These are phyloP conservation scores for Pseudozyma thailandica DNA, from an alignment of 1,284 basidiomycete genomes.

Conservation along the genomic window DNA sequence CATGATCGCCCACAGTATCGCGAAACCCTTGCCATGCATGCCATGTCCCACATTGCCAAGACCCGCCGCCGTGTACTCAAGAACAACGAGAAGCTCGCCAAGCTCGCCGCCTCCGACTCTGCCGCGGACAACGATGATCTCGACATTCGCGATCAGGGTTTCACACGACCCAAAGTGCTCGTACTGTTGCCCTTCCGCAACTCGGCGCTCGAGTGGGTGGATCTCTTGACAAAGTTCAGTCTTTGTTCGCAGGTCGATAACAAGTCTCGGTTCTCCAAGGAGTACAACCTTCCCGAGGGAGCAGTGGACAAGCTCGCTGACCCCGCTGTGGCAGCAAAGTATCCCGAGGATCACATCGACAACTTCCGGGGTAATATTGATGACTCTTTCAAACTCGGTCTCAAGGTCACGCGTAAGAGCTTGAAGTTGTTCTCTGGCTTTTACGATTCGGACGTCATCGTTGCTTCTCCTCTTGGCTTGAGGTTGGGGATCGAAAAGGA, in stretches of 20 bases:
- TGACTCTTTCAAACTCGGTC: constrained; percentile 90
- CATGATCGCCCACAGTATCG: constrained; percentile 40
- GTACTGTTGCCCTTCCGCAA: constrained; percentile 92
- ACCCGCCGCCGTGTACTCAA: constrained; percentile 91
- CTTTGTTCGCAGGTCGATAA: constrained; percentile 71
- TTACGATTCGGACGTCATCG: constrained; percentile 88
- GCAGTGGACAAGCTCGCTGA: constrained; percentile 82
- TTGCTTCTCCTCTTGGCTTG: constrained; percentile 92
- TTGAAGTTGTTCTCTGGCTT: constrained; percentile 88
- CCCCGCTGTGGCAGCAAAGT: constrained; percentile 72
- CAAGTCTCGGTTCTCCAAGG: constrained; percentile 79
- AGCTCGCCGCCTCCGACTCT: constrained; percentile 68
- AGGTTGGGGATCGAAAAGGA: constrained; percentile 94
- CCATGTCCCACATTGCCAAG: constrained; percentile 71
- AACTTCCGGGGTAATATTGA: constrained; percentile 97
- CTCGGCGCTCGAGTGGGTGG: constrained; percentile 80
- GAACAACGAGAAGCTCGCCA: constrained; percentile 85
- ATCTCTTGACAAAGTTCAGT: constrained; percentile 46
- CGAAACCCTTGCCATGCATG: constrained; percentile 52
- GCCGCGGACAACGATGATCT: constrained; percentile 52
- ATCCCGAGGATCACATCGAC: constrained; percentile 88
- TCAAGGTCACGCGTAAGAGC: constrained; percentile 91
- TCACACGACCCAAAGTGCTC: constrained; percentile 93
- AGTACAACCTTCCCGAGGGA: constrained; percentile 84
- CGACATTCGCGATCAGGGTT: constrained; percentile 85